Conservation (phyloP, 169 alveolate species). For the Cryptosporidium ubiquitum region DNA sequence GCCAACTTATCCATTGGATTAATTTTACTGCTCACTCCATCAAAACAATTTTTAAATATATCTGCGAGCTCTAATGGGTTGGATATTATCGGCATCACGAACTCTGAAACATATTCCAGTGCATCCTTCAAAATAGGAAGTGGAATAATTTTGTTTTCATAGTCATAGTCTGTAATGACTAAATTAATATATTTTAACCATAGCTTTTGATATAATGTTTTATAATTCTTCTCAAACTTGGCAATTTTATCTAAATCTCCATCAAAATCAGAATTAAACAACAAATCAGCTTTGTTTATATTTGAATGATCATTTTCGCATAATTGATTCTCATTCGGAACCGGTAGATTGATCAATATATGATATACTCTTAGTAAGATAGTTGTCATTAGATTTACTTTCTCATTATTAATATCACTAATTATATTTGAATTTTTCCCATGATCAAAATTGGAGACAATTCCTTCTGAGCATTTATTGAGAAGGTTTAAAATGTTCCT, state of each 20-base stretch:
- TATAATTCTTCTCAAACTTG: slow-evolving; percentile 33
- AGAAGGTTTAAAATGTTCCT: slow-evolving; percentile 29
- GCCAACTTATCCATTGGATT: slow-evolving; percentile 29
- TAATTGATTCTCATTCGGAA: slow-evolving; percentile 1
- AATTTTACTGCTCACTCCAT: slow-evolving; percentile 2
- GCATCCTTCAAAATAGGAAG: slow-evolving; percentile 21
- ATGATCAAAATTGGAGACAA: too few relatives aligned
- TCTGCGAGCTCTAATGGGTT: slow-evolving; percentile 69
- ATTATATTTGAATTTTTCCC: background rate
- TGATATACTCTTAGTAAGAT: slow-evolving; percentile 1
- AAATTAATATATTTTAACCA: slow-evolving; percentile 23
- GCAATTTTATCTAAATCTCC: background rate
- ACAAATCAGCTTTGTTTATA: background rate
- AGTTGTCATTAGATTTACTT: background rate
- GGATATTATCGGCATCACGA: slow-evolving; percentile 30
- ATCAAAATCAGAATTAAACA: background rate
- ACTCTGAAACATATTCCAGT: slow-evolving; percentile 39
- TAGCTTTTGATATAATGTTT: slow-evolving; percentile 24
- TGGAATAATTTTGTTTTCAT: background rate
- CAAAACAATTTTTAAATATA: slow-evolving; percentile 14
- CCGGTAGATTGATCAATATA: slow-evolving; percentile 21
- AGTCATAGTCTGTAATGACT: background rate
- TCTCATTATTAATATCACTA: background rate
- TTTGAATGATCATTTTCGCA: background rate
- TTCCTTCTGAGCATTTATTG: background rate